phyloP scores from a whole-genome alignment of 2,329 filamentous ascomycete species.

The Catunica adiposa region DNA sequence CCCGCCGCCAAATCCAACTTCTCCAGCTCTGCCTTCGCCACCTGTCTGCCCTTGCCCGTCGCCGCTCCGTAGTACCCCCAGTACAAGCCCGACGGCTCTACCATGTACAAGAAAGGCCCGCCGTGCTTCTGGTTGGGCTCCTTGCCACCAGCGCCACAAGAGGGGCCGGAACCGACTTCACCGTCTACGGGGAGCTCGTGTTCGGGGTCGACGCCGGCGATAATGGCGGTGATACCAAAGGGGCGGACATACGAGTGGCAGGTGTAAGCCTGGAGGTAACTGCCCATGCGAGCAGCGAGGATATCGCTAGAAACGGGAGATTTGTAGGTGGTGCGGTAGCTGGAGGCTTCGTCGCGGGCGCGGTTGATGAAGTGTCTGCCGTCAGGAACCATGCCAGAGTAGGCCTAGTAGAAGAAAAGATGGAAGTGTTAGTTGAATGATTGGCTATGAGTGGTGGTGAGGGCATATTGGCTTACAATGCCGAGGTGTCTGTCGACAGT shows the following conservation, averaged over 20 bases:
- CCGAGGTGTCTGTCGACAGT: conserved; percentile 88
- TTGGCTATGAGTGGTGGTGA: not conserved
- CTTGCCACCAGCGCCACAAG: conserved; percentile 69
- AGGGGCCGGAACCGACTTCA: conserved; percentile 70
- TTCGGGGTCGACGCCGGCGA: conserved; percentile 87
- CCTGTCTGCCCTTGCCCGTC: conserved; percentile 90
- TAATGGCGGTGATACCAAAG: conserved; percentile 88
- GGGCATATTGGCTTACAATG: conserved; percentile 45
- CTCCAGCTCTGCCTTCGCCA: conserved; percentile 94
- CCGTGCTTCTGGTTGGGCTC: conserved; percentile 57
- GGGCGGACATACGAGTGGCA: conserved; percentile 93
- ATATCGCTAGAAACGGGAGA: conserved; percentile 77
- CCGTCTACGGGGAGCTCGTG: conserved; percentile 73
- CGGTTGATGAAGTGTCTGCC: conserved; percentile 88
- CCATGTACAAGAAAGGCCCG: conserved; percentile 94
- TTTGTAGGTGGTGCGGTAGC: conserved; percentile 90
- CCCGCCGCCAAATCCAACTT: conserved; percentile 78
- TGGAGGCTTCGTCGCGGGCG: conserved; percentile 80
- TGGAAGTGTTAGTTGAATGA: not conserved
- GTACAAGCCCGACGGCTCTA: conserved; percentile 90
- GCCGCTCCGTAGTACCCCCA: conserved; percentile 99
- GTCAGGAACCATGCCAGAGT: conserved; percentile 85
- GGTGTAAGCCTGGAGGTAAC: conserved; percentile 93
- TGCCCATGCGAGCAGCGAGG: conserved; percentile 82
- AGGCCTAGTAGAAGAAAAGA: conserved; percentile 44